Conservation (phyloP, 2,329 filamentous ascomycete genomes). For the Truncatella angustata region DNA sequence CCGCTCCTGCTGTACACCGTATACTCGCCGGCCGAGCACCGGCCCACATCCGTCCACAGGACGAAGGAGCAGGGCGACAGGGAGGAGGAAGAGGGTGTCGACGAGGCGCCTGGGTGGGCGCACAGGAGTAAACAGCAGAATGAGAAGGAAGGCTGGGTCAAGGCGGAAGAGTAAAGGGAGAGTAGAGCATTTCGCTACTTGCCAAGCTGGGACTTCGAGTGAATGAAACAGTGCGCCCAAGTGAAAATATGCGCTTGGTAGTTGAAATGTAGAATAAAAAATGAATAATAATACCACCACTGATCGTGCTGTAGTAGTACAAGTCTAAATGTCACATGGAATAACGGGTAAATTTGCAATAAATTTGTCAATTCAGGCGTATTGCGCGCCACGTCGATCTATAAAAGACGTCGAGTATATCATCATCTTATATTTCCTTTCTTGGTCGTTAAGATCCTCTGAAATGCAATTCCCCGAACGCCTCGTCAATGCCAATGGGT, state of each 20-base stretch:
- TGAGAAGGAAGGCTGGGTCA: slow-evolving; percentile 54
- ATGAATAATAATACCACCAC: no score
- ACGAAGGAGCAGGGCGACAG: slow-evolving; percentile 63
- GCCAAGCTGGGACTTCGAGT: no score
- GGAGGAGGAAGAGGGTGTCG: slow-evolving; percentile 59
- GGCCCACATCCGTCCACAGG: slow-evolving; percentile 56
- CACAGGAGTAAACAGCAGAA: slow-evolving; percentile 56
- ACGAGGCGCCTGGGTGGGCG: slow-evolving; percentile 60
- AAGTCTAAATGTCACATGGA: no score
- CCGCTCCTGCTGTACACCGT: slow-evolving; percentile 62
- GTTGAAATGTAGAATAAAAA: background rate
- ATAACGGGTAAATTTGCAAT: no score
- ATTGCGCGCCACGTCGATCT: no score
- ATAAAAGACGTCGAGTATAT: no score
- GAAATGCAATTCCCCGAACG: background rate
- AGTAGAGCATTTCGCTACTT: background rate
- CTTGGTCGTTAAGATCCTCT: background rate
- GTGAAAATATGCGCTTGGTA: background rate
- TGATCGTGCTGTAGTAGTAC: no score
- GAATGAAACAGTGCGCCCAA: no score
- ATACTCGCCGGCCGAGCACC: slow-evolving; percentile 62
- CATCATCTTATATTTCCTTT: no score
- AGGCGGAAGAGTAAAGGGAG: slow-evolving; percentile 19
- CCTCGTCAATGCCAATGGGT: background rate
- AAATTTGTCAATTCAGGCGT: no score